These are phyloP conservation scores for Fraxinus angustifolia DNA, from an alignment of 305 asterid species.

Conservation along the genomic window DNA sequence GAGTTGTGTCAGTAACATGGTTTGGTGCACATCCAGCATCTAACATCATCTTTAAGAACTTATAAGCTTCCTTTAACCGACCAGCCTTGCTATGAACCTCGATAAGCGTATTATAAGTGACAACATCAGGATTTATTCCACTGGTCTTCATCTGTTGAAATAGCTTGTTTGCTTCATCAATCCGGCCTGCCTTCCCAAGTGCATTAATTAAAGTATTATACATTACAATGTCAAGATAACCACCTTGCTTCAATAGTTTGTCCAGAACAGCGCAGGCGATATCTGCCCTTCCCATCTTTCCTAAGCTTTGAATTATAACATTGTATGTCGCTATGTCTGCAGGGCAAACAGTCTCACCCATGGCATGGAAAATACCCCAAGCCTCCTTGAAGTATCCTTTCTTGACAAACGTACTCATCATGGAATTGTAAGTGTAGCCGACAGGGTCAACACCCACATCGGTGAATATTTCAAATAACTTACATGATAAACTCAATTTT, in stretches of 20 bases:
- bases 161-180: constrained; percentile 63
- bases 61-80: constrained; percentile 69
- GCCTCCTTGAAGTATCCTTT: constrained; percentile 86
- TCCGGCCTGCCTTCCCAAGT: constrained; percentile 77
- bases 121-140: constrained; percentile 87
- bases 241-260: constrained; percentile 67
- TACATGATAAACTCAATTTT: constrained; percentile 86
- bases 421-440: constrained; percentile 80
- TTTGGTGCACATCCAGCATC: constrained; percentile 90
- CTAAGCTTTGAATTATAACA: constrained; percentile 74
- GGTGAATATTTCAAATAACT: constrained; percentile 77
- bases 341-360: constrained; percentile 65
- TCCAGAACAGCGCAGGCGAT: constrained; percentile 72
- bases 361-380: constrained; percentile 67
- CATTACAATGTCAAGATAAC: constrained; percentile 87
- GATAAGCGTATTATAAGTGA: constrained; percentile 81
- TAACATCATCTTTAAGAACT: constrained; percentile 76
- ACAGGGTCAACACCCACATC: constrained; percentile 57
- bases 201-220: constrained; percentile 83
- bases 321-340: constrained; percentile 82
- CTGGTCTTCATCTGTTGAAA: constrained; percentile 69
- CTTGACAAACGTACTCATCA: constrained; percentile 84
- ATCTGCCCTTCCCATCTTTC: constrained; percentile 91
- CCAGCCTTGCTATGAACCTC: constrained; percentile 86
- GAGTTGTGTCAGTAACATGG: constrained; percentile 81